phyloP scores from a whole-genome alignment of 345 rosid genomes.

The Heritiera littoralis region DNA sequence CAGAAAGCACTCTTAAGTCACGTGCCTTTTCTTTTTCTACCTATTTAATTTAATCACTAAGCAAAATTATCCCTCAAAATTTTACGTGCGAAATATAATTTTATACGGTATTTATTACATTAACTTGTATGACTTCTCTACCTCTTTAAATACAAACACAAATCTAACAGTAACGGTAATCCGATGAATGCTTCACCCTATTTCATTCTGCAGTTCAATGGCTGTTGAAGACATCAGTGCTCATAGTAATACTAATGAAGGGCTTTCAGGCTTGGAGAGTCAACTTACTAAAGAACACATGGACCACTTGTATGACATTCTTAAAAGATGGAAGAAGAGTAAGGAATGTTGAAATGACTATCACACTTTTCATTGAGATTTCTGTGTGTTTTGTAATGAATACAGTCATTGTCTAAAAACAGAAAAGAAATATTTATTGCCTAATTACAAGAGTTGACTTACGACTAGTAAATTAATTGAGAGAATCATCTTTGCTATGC shows the following conservation, averaged over 20 bases:
- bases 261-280: too few relatives aligned
- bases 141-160: slow-evolving; percentile 3
- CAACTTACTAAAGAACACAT: too few relatives aligned
- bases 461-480: too few relatives aligned
- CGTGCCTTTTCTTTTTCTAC: background rate
- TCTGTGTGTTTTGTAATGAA: too few relatives aligned
- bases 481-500: too few relatives aligned
- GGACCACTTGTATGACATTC: too few relatives aligned
- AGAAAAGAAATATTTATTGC: too few relatives aligned
- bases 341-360: too few relatives aligned
- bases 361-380: too few relatives aligned
- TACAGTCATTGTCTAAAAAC: too few relatives aligned
- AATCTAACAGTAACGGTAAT: background rate
- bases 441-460: too few relatives aligned
- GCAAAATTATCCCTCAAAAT: background rate
- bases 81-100: background rate
- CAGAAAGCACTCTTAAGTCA: background rate
- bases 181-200: background rate
- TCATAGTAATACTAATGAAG: background rate
- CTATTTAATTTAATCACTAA: background rate
- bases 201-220: background rate
- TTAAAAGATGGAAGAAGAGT: too few relatives aligned
- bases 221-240: background rate
- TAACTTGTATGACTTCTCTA: background rate
- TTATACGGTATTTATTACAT: background rate